Base-by-base conservation (phyloP, 2,329 filamentous ascomycete species). In the Pyrenophora tritici-repentis region DNA sequence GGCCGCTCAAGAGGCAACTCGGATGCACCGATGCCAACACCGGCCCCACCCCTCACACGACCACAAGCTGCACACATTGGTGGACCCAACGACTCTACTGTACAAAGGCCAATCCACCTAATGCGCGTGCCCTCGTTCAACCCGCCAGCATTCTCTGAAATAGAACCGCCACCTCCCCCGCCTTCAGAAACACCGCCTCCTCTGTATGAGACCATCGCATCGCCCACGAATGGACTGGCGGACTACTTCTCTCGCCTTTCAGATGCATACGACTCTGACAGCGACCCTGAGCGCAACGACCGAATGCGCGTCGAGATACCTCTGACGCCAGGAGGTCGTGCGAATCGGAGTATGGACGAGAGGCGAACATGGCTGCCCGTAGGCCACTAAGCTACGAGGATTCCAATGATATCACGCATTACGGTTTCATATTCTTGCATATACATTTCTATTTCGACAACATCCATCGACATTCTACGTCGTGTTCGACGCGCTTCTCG, bases 231-330 rank as follows among this genome's bases (percentile, higher is more conserved):
- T 10, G 83, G 83, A 0, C 73, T 96, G 39, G 89, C 91, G 1
- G 92, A 96, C 66, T 97, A 97, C 72, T 97, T 97, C 70, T 80
- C 87, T 0, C 84, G 92, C 1, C 76, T 96, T 33, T 89, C 89
- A 0, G 83, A 90, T 58, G 73, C 77, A 3, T 80, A 81, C 53
- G 77, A 79, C 48, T 88, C 89, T 48, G 87, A 90, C 35, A 79
- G 78, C 35, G 80, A 83, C 33, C 68, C 63, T 6, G 82, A 76
- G 18, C 59, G 56, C 20, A 74, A 74, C 22, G 62, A 63, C 43
- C 64, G 65, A 14, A 73, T 73, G 12, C 71, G 78, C 14, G 75
- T 80, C 12, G 83, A 86, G 59, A 77, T 86, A 9, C 84, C 85
- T 16, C 75, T 88, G 14, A 87, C 84, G 0, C 85, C 85, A 2